Base-by-base conservation (phyloP, 257 asterid genomes). In the Gentiana dahurica region DNA sequence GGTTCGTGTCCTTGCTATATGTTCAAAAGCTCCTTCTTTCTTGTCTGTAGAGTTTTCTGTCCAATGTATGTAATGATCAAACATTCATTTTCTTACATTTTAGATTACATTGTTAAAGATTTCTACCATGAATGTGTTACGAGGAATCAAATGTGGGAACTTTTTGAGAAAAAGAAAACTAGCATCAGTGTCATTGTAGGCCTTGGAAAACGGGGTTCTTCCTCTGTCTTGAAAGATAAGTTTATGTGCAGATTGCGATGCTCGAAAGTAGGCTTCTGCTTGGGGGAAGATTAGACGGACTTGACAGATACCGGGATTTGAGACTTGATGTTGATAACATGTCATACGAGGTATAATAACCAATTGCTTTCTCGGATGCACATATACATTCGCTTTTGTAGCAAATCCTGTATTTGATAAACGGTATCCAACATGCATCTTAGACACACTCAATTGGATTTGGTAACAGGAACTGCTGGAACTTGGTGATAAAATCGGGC, bases 401-500 rank as follows among this genome's bases (percentile, higher is more conserved):
- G 50, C 8, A 46, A 24, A 12, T 32, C 6, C 4, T 6, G 9
- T 15, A 2, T 33, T 24, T 54, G 33, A 34, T 11, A 39, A 24
- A 24, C 24, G 24, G 51, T 61, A 36, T 4, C 35, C 49, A 60
- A 36, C 34, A 41, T 41, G 36, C 34, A 10, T 54, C 34, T 13
- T 3, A 3, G 3, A 41, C 46, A 41, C 13, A 33, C 38, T 13
- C 7, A 12, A 8, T 33, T 60, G 39, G 56, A 61, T 57, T 24
- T 50, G 34, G 54, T 10, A 68, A 69, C 81, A 90, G 98, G 91
- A 90, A 70, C 59, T 90, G 68, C 73, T 90, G 69, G 95, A 90
- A 68, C 98, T 91, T 1, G 90, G 94, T 34, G 98, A 90, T 55
- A 75, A 76, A 64, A 90, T 90, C 54, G 96, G 98, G 51, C 59